phyloP scores from a whole-genome alignment of 2,329 filamentous ascomycete genomes.

The Setomelanomma holmii region DNA sequence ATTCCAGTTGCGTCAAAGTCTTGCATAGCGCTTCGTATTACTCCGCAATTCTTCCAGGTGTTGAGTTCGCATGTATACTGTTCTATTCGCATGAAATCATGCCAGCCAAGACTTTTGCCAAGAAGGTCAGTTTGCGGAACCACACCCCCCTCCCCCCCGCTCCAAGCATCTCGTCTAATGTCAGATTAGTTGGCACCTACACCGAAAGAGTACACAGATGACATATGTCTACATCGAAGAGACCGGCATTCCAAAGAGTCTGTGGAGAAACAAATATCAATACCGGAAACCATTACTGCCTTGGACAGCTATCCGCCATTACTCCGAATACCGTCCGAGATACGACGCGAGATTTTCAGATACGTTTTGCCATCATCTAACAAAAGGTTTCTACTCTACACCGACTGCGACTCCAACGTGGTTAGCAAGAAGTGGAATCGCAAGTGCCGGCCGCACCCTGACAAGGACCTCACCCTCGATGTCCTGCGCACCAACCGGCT shows the following conservation, averaged over 20 bases:
- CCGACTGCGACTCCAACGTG: constrained; percentile 49
- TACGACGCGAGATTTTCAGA: constrained; percentile 48
- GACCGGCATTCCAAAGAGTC: constrained; percentile 37
- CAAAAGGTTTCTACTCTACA: constrained; percentile 56
- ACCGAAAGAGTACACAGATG: constrained; percentile 29
- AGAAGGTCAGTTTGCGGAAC: constrained; percentile 38
- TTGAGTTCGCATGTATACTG: not conserved
- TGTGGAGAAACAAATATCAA: constrained; percentile 45
- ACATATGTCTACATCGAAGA: constrained; percentile 34
- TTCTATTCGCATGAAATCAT: constrained; percentile 24
- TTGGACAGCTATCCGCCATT: constrained; percentile 46
- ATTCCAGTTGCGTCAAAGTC: not conserved
- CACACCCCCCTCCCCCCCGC: constrained; percentile 5
- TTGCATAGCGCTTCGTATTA: not conserved
- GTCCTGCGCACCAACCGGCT: constrained; percentile 47
- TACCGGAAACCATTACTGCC: constrained; percentile 46
- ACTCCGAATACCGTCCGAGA: constrained; percentile 48
- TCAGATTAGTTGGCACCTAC: constrained; percentile 36
- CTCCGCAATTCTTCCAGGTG: not conserved
- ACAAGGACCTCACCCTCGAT: constrained; percentile 42
- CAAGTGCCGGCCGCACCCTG: constrained; percentile 43
- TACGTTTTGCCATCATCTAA: constrained; percentile 48
- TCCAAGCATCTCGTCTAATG: constrained; percentile 23
- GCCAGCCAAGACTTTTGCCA: constrained; percentile 44
- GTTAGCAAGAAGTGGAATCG: constrained; percentile 49